Evolutionary conservation across 768 basidiomycete genomes (phyloP).

Genomic region (Lanmaoa pseudosensibilis): DNA sequence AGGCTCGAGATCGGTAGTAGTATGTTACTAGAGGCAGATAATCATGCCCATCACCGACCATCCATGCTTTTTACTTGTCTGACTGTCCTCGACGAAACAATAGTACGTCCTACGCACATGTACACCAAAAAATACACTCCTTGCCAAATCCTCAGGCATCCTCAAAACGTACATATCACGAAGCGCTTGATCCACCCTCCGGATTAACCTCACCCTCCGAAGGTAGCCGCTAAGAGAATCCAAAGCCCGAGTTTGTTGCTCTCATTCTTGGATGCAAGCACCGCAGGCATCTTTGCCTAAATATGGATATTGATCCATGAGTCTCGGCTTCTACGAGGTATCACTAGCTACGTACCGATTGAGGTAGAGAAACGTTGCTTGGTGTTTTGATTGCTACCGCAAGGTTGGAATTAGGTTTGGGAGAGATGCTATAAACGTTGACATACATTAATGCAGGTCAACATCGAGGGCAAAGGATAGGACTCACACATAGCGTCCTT

Average conservation of each 20-base stretch:
- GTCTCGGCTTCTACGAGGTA: neutral
- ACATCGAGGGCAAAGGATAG: neutral
- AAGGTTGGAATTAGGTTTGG: neutral
- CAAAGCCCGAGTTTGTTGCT: constrained; percentile 2
- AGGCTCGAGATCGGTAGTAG: too few relatives aligned
- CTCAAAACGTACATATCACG: neutral
- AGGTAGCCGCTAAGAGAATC: constrained; percentile 1
- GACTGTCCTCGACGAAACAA: neutral
- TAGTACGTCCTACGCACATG: too few relatives aligned
- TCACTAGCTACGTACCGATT: neutral
- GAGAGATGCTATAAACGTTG: constrained; percentile 6
- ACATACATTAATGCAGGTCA: neutral
- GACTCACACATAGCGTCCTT: constrained; percentile 7
- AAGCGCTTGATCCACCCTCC: neutral
- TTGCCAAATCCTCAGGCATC: neutral
- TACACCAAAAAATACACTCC: neutral
- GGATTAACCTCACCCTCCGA: neutral
- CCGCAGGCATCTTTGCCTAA: neutral
- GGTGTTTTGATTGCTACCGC: constrained; percentile 2
- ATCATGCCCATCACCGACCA: too few relatives aligned
- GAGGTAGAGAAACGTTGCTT: neutral
- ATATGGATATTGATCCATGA: neutral
- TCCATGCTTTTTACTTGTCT: too few relatives aligned
- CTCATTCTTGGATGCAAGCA: neutral
- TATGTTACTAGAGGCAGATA: too few relatives aligned